These are phyloP conservation scores for Curvularia verruculosa DNA, from an alignment of 2,329 filamentous ascomycete genomes.

Conservation along the genomic window DNA sequence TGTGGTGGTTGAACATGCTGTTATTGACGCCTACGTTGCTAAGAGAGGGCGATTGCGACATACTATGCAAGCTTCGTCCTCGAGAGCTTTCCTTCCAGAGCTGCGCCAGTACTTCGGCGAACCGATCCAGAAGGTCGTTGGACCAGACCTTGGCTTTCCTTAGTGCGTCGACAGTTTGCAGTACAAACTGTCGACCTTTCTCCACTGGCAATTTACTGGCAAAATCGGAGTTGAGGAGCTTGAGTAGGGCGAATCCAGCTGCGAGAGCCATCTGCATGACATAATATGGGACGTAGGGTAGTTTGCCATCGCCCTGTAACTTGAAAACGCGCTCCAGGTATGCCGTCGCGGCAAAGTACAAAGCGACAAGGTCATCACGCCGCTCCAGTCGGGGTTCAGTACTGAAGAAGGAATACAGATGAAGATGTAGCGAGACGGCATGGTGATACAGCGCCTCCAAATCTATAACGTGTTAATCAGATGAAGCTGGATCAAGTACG, in stretches of 20 bases:
- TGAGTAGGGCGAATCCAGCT: constrained; percentile 76
- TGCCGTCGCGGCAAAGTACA: constrained; percentile 73
- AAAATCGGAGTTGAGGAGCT: constrained; percentile 78
- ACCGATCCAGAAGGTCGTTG: constrained; percentile 79
- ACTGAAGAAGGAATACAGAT: constrained; percentile 81
- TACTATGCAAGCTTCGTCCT: constrained; percentile 46
- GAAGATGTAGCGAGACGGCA: constrained; percentile 75
- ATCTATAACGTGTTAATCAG: constrained; percentile 44
- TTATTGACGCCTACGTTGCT: constrained; percentile 39
- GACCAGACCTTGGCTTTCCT: constrained; percentile 74
- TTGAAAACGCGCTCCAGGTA: constrained; percentile 68
- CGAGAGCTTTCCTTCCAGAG: constrained; percentile 71
- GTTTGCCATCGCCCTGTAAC: constrained; percentile 61
- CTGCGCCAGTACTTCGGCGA: constrained; percentile 85
- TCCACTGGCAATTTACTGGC: constrained; percentile 68
- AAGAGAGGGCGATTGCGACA: constrained; percentile 47
- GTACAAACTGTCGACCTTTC: constrained; percentile 70
- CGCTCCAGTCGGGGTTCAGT: constrained; percentile 67
- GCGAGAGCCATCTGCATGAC: constrained; percentile 87
- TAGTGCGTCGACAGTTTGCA: constrained; percentile 72
- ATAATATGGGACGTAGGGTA: constrained; percentile 74
- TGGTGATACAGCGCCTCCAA: constrained; percentile 68
- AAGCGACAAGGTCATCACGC: constrained; percentile 71
- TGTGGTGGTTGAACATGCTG: constrained; percentile 42
- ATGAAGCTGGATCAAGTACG: not conserved